Base-by-base conservation (phyloP, 2,329 filamentous ascomycete genomes). In the Ophiostoma ulmi region DNA sequence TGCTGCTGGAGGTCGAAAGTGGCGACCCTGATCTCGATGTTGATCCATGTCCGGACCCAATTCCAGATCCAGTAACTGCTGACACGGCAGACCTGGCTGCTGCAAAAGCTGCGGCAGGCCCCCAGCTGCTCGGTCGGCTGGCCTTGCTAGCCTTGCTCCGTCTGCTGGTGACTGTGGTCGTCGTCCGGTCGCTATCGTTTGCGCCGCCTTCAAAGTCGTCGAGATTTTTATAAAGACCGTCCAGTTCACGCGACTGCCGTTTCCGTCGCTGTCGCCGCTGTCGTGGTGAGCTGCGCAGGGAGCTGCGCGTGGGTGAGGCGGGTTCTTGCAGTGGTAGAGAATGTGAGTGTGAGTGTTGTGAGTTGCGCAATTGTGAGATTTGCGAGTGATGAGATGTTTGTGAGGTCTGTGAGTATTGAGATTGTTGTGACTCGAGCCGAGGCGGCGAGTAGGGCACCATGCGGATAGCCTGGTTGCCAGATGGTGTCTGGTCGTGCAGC, bases 361-460 rank as follows among this genome's bases (percentile, higher is more conserved):
- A 67, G 41, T 39, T 67, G 17, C 68, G 52, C 52, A 58, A 26
- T 26, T 58, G 65, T 26, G 38, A 11, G 1, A 52, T 8, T 52
- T 36, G 65, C 3, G 63, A 67, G 41, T 63, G 67, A 8, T 70
- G 68, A 8, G 38, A 10, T 2, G 48, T 17, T 44, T 38, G 65
- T 41, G 65, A 44, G 65, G n/a, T 44, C 41, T 38, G 36, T 22
- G 38, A 67, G 65, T 67, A 67, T 17, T 67, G 38, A 3, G 65
- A 67, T 11, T 44, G 69, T 64, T 68, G 73, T 72, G 72, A 72
- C 67, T 79, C 78, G 65, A 78, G 77, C 67, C 80, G 79, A 8
- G 82, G 81, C 64, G 83, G 83, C 31, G 82, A 81, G 74, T 84
- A 84, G 26, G 83, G 82, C 68, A 85, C 83, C 70, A 85, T 74